A percentile compares a stretch with the other conserved stretches of the same genome.
Evolutionary conservation across 441 rosid species (phyloP).

Genomic region (Melastoma candidum): DNA sequence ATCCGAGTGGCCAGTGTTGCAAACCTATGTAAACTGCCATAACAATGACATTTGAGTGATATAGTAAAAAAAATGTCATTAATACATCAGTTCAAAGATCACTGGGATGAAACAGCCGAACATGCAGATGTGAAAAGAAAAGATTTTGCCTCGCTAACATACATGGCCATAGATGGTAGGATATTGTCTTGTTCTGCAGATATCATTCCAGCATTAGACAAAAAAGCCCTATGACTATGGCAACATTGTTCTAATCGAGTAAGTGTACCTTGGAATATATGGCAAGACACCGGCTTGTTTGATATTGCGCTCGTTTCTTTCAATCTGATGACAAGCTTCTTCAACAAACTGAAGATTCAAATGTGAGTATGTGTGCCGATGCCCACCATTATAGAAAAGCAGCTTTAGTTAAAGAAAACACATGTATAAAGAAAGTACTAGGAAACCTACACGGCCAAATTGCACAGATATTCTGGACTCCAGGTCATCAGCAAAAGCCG

Average conservation of each 20-base stretch:
- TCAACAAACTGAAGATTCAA: conserved; percentile 73
- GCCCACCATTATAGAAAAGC: too few relatives aligned
- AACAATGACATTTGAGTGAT: conserved; percentile 5
- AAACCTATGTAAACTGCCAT: conserved; percentile 36
- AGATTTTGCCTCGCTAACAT: too few relatives aligned
- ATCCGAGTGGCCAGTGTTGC: conserved; percentile 97
- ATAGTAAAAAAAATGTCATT: not conserved
- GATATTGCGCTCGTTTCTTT: conserved; percentile 87
- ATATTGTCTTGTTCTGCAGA: too few relatives aligned
- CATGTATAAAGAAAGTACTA: conserved; percentile 9
- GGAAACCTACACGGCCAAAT: conserved; percentile 65
- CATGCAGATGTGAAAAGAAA: too few relatives aligned
- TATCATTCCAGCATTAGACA: too few relatives aligned
- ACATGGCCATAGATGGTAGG: too few relatives aligned
- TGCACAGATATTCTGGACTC: conserved; percentile 93
- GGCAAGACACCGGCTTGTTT: conserved; percentile 85
- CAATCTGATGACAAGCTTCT: conserved; percentile 99
- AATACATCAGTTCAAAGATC: too few relatives aligned
- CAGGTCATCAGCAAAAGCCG: conserved; percentile 91
- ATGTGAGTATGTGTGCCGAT: too few relatives aligned
- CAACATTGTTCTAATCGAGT: not conserved
- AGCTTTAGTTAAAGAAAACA: too few relatives aligned
- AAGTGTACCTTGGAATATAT: conserved; percentile 76
- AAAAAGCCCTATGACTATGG: too few relatives aligned
- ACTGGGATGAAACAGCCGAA: too few relatives aligned